Conservation (phyloP, 73 alveolate species). For the Breviolum minutum region DNA sequence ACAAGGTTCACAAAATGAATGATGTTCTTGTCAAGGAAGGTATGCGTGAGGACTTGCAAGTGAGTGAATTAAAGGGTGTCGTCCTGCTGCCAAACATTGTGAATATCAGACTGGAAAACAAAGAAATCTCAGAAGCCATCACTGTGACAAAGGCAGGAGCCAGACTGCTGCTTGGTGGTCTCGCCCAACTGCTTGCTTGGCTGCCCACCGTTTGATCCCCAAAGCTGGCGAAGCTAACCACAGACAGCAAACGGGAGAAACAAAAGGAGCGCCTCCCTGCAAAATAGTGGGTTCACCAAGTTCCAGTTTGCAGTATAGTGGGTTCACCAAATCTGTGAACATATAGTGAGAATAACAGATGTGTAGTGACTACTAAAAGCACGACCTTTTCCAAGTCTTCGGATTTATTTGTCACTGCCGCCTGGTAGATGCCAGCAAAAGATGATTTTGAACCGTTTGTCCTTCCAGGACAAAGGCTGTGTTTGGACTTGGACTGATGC, state of each 20-base stretch:
- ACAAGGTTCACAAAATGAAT: conserved; percentile 32
- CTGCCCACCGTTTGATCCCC: conserved; percentile 39
- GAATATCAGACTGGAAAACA: not conserved
- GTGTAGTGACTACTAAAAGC: too few relatives aligned
- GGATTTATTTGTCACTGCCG: too few relatives aligned
- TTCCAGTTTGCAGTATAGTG: too few relatives aligned
- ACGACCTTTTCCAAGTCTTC: too few relatives aligned
- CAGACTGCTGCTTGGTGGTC: too few relatives aligned
- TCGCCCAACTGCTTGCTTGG: conserved; percentile 57
- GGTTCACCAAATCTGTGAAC: too few relatives aligned
- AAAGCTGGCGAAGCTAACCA: conserved; percentile 38
- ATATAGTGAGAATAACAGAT: too few relatives aligned
- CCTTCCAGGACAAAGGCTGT: not conserved
- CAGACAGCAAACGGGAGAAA: not conserved
- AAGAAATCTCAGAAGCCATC: not conserved
- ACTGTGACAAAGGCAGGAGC: not conserved
- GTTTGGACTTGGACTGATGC: conserved; percentile 45
- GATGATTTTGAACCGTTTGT: too few relatives aligned
- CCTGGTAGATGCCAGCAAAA: too few relatives aligned
- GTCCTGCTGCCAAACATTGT: conserved; percentile 47
- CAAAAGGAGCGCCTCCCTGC: not conserved
- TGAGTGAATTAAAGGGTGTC: not conserved
- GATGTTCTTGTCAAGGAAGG: conserved; percentile 15
- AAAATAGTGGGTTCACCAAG: too few relatives aligned
- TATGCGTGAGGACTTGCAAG: too few relatives aligned